Evolutionary conservation across 139 green algal species (phyloP), one percentile per base, ranked within the genome.

Genomic region (Asterochloris sp.): DNA sequence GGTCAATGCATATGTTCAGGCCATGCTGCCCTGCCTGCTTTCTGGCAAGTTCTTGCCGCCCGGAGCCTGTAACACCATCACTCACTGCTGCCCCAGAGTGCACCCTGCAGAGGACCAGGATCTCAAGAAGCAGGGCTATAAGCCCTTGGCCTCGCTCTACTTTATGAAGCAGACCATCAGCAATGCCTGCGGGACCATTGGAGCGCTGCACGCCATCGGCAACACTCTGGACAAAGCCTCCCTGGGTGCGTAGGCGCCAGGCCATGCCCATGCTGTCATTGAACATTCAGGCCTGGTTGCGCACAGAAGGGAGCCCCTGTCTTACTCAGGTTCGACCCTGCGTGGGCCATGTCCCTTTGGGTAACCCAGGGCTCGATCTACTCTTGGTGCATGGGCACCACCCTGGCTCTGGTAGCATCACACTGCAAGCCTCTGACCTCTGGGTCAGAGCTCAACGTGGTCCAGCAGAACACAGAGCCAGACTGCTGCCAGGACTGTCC

Each of bases 161-260:
- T 99, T 93, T 86, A 97, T 97, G 90, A 96, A 97, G 87, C 96
- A 98, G 83, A 98, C 93, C 4, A 95, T 98, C 61, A 89, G 95
- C 86, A 99, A 99, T 85, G 96, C 96, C 13, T 99, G 96, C 88
- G 96, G 96, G 73, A 99, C 96, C 23, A 97, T 99, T 54, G 96
- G 86, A 0, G 67, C 98, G 66, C 88, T 99, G 71, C 96, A 99
- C 85, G 87, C 86, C 11, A 80, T 89, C 21, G 82, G 75, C 69
- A 90, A 89, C 73, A 85, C 83, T 61, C 28, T 60, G 1, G 63
- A 85, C 54, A 78, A 71, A 17, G 24, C 60, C 10, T 47, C 16
- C 0, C 13, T 78, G 21, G 76, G 82, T 82, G 38, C 38, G 66
- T 13, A 54, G 6, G 38, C 38, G 6, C 38, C 38, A 10, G 38